Evolutionary conservation across 2,329 filamentous ascomycete species (phyloP), one percentile per base, ranked within the genome.

Genomic region (Cercospora canescens): DNA sequence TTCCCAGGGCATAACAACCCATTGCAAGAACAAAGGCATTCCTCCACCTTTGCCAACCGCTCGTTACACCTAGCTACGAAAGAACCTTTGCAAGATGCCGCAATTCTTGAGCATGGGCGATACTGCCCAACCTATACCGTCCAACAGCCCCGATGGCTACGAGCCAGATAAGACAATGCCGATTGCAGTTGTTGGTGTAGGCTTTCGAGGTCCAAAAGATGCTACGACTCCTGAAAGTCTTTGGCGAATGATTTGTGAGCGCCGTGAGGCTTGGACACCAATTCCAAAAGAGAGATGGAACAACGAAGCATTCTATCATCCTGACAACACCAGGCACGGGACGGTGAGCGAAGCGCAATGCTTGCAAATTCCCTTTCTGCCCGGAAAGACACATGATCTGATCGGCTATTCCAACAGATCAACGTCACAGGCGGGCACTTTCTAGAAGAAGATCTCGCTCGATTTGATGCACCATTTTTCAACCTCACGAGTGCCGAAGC

Each of bases 281-380:
- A 62, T 72, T 7, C 72, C 71, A 6, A n/a, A 39, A 26, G 52
- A 67, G 24, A 67, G 72, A 1, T 74, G 70, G 62, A 64, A 69
- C 50, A 57, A 64, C 6, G 67, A 68, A 18, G 66, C 60, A 1
- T 71, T 62, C 63, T 70, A 72, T 58, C 63, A 72, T 39, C 65
- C 58, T 9, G 39, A 66, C 18, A 54, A 39, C 62, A 30, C 41
- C 14, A 63, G 52, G 26, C 24, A 39, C 24, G 61, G 61, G 21
- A 28, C 30, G 30, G 30, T 32, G 30, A 32, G 30, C 30, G 30
- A 32, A 32, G 30, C 30, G 9, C 30, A 32, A 32, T 6, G 5
- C 5, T 9, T 32, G 6, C 5, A 32, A 32, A 32, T 32, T 32
- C 30, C 30, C 9, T 32, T 32, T 32, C 30, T 32, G 30, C 30